A percentile compares a stretch with the other conserved stretches of the same genome.
Evolutionary conservation across 306 rosid genomes (phyloP).

Genomic region (Trifolium subterraneum): DNA sequence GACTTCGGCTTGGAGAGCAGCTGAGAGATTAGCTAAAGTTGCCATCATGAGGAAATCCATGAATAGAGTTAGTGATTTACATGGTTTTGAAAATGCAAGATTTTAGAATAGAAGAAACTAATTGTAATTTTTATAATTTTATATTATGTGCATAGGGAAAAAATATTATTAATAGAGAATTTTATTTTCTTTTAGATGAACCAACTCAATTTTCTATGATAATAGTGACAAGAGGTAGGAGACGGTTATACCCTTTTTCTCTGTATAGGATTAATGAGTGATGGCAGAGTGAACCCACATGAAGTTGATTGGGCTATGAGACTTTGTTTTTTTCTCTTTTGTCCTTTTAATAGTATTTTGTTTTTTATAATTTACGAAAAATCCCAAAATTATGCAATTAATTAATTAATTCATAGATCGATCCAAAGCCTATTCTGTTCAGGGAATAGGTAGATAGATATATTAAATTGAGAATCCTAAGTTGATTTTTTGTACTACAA

Average conservation of each 20-base stretch:
- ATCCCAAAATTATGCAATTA: constrained; percentile 28
- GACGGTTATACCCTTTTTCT: constrained; percentile 71
- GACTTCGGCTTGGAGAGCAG: constrained; percentile 97
- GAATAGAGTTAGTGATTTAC: constrained; percentile 98
- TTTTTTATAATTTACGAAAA: constrained; percentile 33
- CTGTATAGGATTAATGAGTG: constrained; percentile 49
- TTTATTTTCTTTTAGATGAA: background rate
- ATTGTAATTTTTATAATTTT: constrained; percentile 31
- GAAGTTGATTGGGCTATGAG: constrained; percentile 38
- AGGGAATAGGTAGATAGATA: background rate
- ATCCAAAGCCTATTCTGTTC: constrained; percentile 8
- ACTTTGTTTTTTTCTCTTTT: constrained; percentile 47
- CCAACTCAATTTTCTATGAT: constrained; percentile 35
- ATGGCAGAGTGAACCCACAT: constrained; percentile 46
- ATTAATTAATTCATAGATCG: background rate
- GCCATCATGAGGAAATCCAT: constrained; percentile 95
- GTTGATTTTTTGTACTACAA: constrained; percentile 4
- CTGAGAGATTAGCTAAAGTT: constrained; percentile 88
- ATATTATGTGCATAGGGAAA: constrained; percentile 51
- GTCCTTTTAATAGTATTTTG: constrained; percentile 30
- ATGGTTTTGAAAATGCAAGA: constrained; percentile 98
- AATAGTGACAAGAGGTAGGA: constrained; percentile 56
- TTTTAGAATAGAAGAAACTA: constrained; percentile 52
- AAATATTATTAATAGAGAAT: constrained; percentile 39
- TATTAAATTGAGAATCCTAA: background rate